phyloP scores from a whole-genome alignment of 305 asterid genomes.

The Fraxinus dipetala region DNA sequence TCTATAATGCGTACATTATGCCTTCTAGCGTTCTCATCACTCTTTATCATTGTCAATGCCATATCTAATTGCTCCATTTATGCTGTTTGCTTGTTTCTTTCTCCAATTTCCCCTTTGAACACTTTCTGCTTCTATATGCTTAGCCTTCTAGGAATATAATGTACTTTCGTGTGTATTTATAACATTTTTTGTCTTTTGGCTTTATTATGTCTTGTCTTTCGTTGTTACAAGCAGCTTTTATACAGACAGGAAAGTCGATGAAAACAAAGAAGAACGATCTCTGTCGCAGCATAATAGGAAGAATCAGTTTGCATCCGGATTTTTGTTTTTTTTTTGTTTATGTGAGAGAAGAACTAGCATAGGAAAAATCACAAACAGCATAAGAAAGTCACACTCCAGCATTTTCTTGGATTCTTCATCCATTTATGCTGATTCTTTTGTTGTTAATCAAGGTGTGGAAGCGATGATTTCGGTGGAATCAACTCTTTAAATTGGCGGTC shows the following conservation, averaged over 20 bases:
- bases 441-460: background rate
- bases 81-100: background rate
- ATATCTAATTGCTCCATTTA: background rate
- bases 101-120: background rate
- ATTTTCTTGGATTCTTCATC: conserved; percentile 43
- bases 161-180: conserved; percentile 23
- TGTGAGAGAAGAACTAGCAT: background rate
- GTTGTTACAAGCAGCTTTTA: conserved; percentile 26
- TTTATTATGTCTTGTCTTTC: conserved; percentile 34
- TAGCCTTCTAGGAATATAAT: conserved; percentile 6
- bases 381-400: conserved; percentile 20
- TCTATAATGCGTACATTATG: conserved; percentile 20
- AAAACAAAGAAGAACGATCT: conserved; percentile 25
- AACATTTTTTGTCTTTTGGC: conserved; percentile 25
- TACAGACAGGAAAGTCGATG: conserved; percentile 37
- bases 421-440: conserved; percentile 16
- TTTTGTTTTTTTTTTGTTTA: background rate
- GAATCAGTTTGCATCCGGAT: conserved; percentile 17
- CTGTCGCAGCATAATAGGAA: background rate
- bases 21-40: conserved; percentile 34
- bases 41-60: conserved; percentile 42
- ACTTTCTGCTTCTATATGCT: background rate
- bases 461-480: conserved; percentile 40
- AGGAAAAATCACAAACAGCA: conserved; percentile 5
- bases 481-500: background rate